These are phyloP conservation scores for Neopestalotiopsis clavispora DNA, from an alignment of 2,329 filamentous ascomycete genomes.

Conservation along the genomic window DNA sequence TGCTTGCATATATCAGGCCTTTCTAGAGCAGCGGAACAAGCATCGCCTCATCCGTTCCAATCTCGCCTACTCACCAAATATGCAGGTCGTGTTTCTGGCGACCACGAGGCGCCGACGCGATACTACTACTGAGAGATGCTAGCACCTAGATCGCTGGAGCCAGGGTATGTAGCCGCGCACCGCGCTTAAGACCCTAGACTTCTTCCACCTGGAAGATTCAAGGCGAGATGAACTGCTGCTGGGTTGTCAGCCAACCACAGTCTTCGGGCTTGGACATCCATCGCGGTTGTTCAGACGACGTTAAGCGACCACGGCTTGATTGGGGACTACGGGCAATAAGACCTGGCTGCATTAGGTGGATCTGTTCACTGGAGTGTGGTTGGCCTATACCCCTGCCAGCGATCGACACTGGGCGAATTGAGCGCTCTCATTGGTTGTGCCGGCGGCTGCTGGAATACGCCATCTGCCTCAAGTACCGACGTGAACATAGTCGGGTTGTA, in stretches of 20 bases:
- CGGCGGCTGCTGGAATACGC: conserved; percentile 16
- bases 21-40: conserved; percentile 17
- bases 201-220: conserved; percentile 19
- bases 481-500: not conserved
- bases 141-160: not conserved
- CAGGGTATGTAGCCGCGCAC: conserved; percentile 27
- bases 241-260: conserved; percentile 34
- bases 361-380: conserved; percentile 1
- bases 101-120: conserved; percentile 8
- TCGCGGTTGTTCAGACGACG: conserved; percentile 27
- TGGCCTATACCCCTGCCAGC: not conserved
- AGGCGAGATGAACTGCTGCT: conserved; percentile 17
- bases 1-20: conserved; percentile 2
- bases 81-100: conserved; percentile 10
- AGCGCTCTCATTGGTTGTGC: conserved; percentile 10
- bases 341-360: not conserved
- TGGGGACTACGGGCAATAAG: conserved; percentile 17
- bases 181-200: conserved; percentile 33
- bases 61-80: conserved; percentile 20
- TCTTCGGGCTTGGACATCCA: conserved; percentile 24
- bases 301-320: conserved; percentile 14
- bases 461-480: conserved; percentile 15
- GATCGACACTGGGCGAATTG: conserved; percentile 12
- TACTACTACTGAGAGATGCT: not conserved
- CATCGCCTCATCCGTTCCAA: conserved; percentile 31